Conservation (phyloP, 2,329 filamentous ascomycete genomes). For the Incumbomyces lentus region DNA sequence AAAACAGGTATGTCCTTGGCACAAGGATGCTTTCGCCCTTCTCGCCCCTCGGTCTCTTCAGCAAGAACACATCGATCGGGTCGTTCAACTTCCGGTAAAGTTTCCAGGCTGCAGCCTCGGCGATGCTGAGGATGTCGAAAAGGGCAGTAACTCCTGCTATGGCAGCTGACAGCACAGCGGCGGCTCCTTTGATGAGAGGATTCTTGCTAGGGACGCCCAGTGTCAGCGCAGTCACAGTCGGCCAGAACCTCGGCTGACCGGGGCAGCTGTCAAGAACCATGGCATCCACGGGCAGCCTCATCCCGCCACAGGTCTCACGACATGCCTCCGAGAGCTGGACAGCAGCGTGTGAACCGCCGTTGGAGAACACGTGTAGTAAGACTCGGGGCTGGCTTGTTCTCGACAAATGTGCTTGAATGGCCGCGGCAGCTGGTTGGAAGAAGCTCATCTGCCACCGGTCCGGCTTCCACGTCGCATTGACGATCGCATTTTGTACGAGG, state of each 20-base stretch:
- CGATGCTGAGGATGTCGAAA: constrained; percentile 25
- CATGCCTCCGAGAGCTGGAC: constrained; percentile 30
- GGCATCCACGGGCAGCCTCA: constrained; percentile 36
- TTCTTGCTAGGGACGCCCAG: constrained; percentile 11
- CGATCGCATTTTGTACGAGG: constrained; percentile 35
- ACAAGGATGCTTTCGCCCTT: constrained; percentile 27
- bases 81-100: constrained; percentile 25
- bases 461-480: constrained; percentile 27
- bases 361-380: constrained; percentile 44
- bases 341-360: constrained; percentile 40
- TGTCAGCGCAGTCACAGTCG: constrained; percentile 9
- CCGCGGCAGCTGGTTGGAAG: constrained; percentile 31
- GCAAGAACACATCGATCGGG: constrained; percentile 28
- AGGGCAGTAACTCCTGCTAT: constrained; percentile 25
- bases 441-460: constrained; percentile 24
- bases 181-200: constrained; percentile 6
- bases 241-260: constrained; percentile 6
- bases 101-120: constrained; percentile 24
- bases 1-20: constrained; percentile 44
- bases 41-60: constrained; percentile 23
- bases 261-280: constrained; percentile 36
- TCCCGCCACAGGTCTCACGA: constrained; percentile 17
- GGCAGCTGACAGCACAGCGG: constrained; percentile 16
- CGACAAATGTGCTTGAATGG: constrained; percentile 28
- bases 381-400: constrained; percentile 25